Conservation (phyloP, 2,329 filamentous ascomycete genomes). For the Aspergillus fischeri region DNA sequence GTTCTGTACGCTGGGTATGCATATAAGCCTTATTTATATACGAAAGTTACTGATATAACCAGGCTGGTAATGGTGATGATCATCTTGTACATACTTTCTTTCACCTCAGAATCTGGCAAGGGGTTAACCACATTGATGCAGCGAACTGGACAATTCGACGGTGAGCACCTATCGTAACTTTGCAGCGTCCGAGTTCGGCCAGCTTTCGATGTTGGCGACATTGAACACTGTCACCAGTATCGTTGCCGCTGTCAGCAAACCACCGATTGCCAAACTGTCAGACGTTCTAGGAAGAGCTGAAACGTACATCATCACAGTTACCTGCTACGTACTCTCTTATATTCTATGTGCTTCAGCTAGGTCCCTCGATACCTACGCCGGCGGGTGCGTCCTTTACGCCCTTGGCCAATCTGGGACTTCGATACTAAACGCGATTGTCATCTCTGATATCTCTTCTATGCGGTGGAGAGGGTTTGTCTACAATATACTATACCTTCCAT, state of each 20-base stretch:
- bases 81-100: conserved; percentile 21
- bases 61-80: conserved; percentile 30
- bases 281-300: conserved; percentile 41
- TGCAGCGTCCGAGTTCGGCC: conserved; percentile 37
- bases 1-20: conserved; percentile 26
- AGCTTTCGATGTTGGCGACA: conserved; percentile 32
- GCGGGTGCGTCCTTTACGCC: conserved; percentile 34
- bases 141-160: conserved; percentile 36
- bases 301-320: conserved; percentile 32
- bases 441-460: conserved; percentile 41
- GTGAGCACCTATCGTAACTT: conserved; percentile 40
- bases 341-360: conserved; percentile 36
- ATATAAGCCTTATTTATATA: background rate
- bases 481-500: conserved; percentile 37
- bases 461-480: conserved; percentile 40
- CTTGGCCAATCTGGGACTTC: conserved; percentile 38
- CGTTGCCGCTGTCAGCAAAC: conserved; percentile 38
- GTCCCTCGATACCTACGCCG: conserved; percentile 34
- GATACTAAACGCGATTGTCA: conserved; percentile 40
- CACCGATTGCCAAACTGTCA: conserved; percentile 41
- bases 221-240: conserved; percentile 37
- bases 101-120: no score
- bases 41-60: conserved; percentile 3
- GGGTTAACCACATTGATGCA: conserved; percentile 5
- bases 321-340: conserved; percentile 36